Evolutionary conservation across 1,139 yeast species (phyloP), one percentile per base, ranked within the genome.

Genomic region (Hyphopichia fennica): DNA sequence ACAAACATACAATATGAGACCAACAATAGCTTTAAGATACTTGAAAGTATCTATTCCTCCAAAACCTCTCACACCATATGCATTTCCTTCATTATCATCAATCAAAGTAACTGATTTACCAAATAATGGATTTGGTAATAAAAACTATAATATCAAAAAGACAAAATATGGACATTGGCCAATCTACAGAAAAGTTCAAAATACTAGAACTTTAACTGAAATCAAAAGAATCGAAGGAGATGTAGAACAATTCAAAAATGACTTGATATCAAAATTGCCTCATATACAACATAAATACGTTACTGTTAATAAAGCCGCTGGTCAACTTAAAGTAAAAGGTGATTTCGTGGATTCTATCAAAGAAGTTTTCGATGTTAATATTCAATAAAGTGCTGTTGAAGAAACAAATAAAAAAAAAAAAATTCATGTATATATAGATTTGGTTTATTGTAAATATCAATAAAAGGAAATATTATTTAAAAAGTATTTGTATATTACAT

Each of bases 81-180:
- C 54, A 42, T 49, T 69, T 10, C 73, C 73, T 1, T 29, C 63
- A 1, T 56, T 70, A 39, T 42, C 60, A 4, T 48, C 66, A 19
- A 51, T 69, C 19, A 44, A 56, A 8, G 57, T 50, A 36, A 42
- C 47, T 16, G 68, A 68, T 23, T 58, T 70, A 35, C 72, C 73
- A 18, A 69, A 69, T 38, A 62, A 67, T 35, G 62, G 68, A 2
- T 78, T 78, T 51, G 83, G 81, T 9, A 53, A 56, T 18, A 55
- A 64, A 8, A 62, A 62, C 34, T 85, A 85, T 58, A 65, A 58
- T 54, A 65, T 85, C 29, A 62, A 69, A 34, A 81, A 84, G 60
- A 72, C 87, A 10, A 65, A 73, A 20, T 73, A 68, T 42, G 85
- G 87, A 5, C 82, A 83, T 56, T 70, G 87, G 63, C 93, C 93